Conservation (phyloP, 345 rosid genomes). For the Eucalyptus pauciflora region DNA sequence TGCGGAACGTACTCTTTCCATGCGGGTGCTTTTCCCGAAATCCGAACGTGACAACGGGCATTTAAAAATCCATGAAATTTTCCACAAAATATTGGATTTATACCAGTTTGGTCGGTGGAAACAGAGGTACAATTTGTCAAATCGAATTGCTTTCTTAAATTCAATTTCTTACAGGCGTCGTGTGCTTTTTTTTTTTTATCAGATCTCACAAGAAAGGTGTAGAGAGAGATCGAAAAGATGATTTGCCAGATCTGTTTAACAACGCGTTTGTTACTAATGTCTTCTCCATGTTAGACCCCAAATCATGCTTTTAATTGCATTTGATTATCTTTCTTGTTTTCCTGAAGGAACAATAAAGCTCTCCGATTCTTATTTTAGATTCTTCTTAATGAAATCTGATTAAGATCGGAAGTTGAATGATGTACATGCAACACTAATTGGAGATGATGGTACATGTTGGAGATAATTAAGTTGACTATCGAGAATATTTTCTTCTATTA, state of each 20-base stretch:
- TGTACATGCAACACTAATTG: neutral
- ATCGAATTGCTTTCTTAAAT: neutral
- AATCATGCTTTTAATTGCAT: neutral
- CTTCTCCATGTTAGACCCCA: neutral
- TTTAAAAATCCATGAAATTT: neutral
- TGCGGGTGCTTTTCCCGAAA: neutral
- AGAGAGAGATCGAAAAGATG: neutral
- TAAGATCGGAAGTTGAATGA: neutral
- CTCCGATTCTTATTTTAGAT: neutral
- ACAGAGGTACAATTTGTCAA: neutral
- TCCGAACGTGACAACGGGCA: neutral
- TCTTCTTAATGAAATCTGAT: neutral
- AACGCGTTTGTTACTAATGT: neutral
- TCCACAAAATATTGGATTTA: neutral
- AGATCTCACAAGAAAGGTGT: neutral
- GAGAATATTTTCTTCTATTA: neutral
- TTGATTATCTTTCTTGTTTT: neutral
- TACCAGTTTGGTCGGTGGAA: neutral
- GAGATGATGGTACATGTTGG: neutral
- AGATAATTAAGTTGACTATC: neutral
- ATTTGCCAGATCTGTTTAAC: neutral
- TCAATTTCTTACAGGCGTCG: neutral
- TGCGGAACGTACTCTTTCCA: neutral
- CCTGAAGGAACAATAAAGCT: neutral
- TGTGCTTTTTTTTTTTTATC: neutral